phyloP scores from a whole-genome alignment of 345 rosid species.

The Arabis alpina region DNA sequence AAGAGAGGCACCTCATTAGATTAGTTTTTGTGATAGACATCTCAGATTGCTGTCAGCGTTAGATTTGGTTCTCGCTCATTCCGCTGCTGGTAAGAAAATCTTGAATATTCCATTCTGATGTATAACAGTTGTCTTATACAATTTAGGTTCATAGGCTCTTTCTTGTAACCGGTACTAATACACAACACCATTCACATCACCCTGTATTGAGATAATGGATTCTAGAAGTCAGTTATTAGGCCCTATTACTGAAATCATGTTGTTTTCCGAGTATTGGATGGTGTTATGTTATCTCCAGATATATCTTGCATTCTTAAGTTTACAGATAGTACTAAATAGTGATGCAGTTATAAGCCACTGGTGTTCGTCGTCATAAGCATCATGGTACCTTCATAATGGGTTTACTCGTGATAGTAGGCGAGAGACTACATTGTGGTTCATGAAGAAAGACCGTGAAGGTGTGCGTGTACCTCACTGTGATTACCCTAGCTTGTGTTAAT shows the following conservation, averaged over 20 bases:
- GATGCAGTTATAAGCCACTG: slow-evolving; percentile 9
- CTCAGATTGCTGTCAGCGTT: background rate
- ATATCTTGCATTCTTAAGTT: background rate
- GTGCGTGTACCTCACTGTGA: background rate
- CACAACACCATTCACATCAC: slow-evolving; percentile 18
- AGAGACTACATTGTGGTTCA: too few relatives aligned
- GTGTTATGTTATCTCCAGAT: slow-evolving; percentile 5
- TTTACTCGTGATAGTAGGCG: too few relatives aligned
- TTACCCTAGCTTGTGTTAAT: slow-evolving; percentile 5
- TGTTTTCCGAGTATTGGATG: background rate
- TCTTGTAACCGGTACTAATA: background rate
- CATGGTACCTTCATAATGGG: background rate
- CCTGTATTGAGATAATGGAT: slow-evolving; percentile 3
- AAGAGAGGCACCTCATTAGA: slow-evolving; percentile 21
- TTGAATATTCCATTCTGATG: background rate
- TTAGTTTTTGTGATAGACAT: background rate
- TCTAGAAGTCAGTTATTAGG: background rate
- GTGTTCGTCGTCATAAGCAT: background rate
- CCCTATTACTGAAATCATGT: background rate
- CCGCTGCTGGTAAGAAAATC: slow-evolving; percentile 25
- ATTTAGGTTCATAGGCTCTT: background rate
- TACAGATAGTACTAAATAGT: background rate
- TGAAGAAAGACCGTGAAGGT: background rate
- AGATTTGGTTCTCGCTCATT: slow-evolving; percentile 6
- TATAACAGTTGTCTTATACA: background rate